Base-by-base conservation (phyloP, 305 asterid species). In the Coffea humblotiana region DNA sequence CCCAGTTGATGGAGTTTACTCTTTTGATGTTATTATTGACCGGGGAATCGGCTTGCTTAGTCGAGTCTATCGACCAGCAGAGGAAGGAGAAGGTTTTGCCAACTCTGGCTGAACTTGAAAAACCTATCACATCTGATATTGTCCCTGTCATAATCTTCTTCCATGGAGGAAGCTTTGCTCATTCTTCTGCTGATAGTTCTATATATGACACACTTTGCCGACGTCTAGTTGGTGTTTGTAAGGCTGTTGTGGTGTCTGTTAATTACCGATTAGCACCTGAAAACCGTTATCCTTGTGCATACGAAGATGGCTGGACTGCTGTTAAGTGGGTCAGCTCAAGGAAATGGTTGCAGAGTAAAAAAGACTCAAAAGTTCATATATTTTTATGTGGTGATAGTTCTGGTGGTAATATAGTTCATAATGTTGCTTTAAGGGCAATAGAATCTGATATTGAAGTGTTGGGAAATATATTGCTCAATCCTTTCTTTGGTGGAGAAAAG, bases 141-240 rank as follows among this genome's bases (percentile, higher is more conserved):
- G 79, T 85, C 18, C 88, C 88, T 58, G 86, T 85, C 21, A 82
- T 85, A n/a, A 68, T 85, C 18, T 85, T 79, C 79, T 85, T 82
- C 84, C 88, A 85, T 19, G 88, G 88, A 14, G 88, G 88, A 71
- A 85, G 88, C 79, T 85, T 85, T 72, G 79, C 86, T 61, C 88
- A 85, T 82, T 85, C 88, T 74, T 83, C 88, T 10, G 86, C 79
- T 63, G 80, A 78, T 56, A 85, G 88, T 77, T 83, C 88, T 68
- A 85, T 85, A 27, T 85, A 85, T 21, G 88, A 85, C 14, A 82
- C 84, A 0, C 84, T 85, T 27, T 85, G 88, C 35, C 86, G 88
- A 0, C 74, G 88, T 48, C 75, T 85, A 8, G 86, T 83, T 19
- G 64, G 76, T 69, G 64, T 66, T 77, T 82, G 86, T 40, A 83